Evolutionary conservation across 1,284 basidiomycete genomes (phyloP).

Genomic region (Exobasidium rhododendri): DNA sequence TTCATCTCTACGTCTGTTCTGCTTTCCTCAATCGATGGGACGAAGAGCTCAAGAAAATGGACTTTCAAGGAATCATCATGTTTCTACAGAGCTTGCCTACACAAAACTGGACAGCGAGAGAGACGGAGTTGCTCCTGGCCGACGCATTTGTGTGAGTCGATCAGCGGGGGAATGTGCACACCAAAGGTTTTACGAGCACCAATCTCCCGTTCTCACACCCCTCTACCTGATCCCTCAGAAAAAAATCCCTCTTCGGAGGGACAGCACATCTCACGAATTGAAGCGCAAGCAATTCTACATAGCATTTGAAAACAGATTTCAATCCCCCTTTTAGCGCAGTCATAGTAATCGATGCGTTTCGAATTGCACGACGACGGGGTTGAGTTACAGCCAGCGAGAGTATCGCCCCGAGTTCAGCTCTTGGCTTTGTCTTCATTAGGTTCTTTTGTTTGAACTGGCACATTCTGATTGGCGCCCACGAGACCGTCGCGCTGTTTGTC

Average conservation of each 20-base stretch:
- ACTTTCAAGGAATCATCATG: slow-evolving; percentile 85
- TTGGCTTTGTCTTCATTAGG: too few species aligned
- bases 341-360: too few species aligned
- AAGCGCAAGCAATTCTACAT: too few species aligned
- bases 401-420: too few species aligned
- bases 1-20: slow-evolving; percentile 53
- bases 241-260: slow-evolving; percentile 52
- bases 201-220: not conserved
- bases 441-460: too few species aligned
- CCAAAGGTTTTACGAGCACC: not conserved
- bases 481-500: too few species aligned
- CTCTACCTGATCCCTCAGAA: slow-evolving; percentile 14
- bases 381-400: too few species aligned
- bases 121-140: slow-evolving; percentile 88
- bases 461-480: too few species aligned
- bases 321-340: too few species aligned
- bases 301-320: too few species aligned
- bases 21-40: slow-evolving; percentile 53
- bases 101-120: slow-evolving; percentile 88
- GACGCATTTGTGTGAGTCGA: slow-evolving; percentile 78
- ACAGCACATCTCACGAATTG: slow-evolving; percentile 48
- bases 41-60: slow-evolving; percentile 43
- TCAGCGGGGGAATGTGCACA: slow-evolving; percentile 6
- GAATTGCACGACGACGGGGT: too few species aligned
- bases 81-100: slow-evolving; percentile 95